Evolutionary conservation across 202 grass and related monocot genomes (phyloP), one percentile per base, ranked within the genome.

Genomic region (Schoenoplectus triqueter): DNA sequence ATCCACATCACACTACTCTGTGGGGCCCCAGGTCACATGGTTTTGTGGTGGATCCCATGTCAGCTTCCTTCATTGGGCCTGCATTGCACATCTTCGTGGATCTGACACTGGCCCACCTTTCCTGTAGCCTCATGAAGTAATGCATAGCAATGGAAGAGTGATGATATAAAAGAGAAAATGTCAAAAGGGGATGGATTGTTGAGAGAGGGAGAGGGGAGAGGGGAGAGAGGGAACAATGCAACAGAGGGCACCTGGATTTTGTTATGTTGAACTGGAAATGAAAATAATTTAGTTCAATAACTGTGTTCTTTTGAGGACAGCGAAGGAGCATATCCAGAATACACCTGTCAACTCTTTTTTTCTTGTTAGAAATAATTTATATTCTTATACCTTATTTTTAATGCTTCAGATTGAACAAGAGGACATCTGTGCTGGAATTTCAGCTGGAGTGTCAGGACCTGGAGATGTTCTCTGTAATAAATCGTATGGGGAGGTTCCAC

Each of bases 401-500:
- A 54, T 83, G 8, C 39, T 87, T 51, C 97, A 99, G 97, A 69
- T 94, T 91, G 87, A 92, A 94, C 80, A 99, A 90, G 90, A 92
- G 85, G 50, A 80, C 93, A 40, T 92, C 93, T 0, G 88, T 97
- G 82, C 86, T 99, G 82, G 97, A 99, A 73, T 85, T 94, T 74
- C 97, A 87, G 80, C 82, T 99, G 78, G 97, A 99, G 65, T 96
- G 93, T 86, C 97, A 97, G 79, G 97, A 99, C 73, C 87, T 99
- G 92, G 97, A 99, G 85, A 96, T 93, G 86, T 96, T 99, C 85
- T 97, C 92, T 46, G 89, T 99, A 84, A 89, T 99, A 82, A 99
- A 99, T 80, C 90, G 93, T 42, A 77, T 99, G 83, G 97, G 97
- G 89, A 99, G 89, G 83, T 99, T 99, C 73, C 97, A 99, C 90